A percentile compares a stretch with the other conserved stretches of the same genome.
Conservation (phyloP, 2,329 filamentous ascomycete species). For the Diaporthe destruens region DNA sequence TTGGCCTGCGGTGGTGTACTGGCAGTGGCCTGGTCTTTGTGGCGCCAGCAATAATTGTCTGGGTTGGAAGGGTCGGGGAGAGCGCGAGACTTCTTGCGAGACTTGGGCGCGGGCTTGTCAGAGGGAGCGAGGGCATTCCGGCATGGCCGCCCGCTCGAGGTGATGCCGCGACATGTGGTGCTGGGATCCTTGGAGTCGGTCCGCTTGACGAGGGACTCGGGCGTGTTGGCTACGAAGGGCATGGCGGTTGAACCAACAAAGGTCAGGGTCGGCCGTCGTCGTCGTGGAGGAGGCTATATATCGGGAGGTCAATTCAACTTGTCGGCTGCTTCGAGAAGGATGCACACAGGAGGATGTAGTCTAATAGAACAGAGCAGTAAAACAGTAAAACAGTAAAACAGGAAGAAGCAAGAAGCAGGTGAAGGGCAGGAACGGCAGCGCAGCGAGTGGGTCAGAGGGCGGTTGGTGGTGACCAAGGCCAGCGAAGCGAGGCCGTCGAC, state of each 20-base stretch:
- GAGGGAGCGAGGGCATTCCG: conserved; percentile 73
- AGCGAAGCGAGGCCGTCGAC: conserved; percentile 38
- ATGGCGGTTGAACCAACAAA: conserved; percentile 54
- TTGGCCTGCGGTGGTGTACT: conserved; percentile 59
- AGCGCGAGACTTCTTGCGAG: conserved; percentile 49
- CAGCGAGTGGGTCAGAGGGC: conserved; percentile 15
- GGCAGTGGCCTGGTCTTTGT: conserved; percentile 84
- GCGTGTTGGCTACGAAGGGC: conserved; percentile 79
- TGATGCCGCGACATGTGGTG: conserved; percentile 90
- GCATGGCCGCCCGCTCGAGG: conserved; percentile 84
- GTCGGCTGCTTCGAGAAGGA: neutral
- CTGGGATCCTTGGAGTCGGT: conserved; percentile 87
- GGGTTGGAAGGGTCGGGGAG: conserved; percentile 67
- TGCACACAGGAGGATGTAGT: neutral
- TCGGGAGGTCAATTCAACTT: neutral
- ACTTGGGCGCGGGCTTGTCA: conserved; percentile 51
- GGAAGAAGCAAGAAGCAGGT: conserved; percentile 22
- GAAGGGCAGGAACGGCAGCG: conserved; percentile 11
- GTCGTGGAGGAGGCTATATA: no score
- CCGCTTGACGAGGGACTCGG: conserved; percentile 82
- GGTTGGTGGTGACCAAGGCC: conserved; percentile 31
- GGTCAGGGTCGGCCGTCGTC: conserved; percentile 43
- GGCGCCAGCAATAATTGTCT: conserved; percentile 91
- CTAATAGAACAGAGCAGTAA: neutral
- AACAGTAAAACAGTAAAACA: neutral